Conservation (phyloP, 2,329 filamentous ascomycete species). For the Graphiopsis chlorocephala region DNA sequence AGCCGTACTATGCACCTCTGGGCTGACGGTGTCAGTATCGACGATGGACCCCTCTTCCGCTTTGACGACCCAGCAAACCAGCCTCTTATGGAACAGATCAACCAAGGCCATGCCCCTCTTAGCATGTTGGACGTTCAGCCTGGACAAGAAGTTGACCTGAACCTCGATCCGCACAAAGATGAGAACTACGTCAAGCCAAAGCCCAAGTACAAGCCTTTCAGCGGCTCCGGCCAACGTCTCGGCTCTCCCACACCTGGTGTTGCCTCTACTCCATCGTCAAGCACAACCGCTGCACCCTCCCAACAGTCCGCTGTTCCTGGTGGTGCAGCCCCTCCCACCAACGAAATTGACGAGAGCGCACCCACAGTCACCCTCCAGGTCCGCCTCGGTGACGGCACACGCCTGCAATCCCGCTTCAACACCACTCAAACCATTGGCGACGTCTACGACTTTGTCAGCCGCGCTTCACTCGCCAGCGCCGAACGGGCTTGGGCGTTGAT, state of each 20-base stretch:
- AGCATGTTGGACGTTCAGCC: slow-evolving; percentile 74
- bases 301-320: slow-evolving; percentile 32
- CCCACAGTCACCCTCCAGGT: slow-evolving; percentile 71
- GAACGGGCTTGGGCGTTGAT: slow-evolving; percentile 69
- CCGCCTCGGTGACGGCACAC: slow-evolving; percentile 73
- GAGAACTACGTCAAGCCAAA: slow-evolving; percentile 72
- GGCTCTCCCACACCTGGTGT: slow-evolving; percentile 73
- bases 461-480: slow-evolving; percentile 58
- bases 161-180: slow-evolving; percentile 69
- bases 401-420: slow-evolving; percentile 79
- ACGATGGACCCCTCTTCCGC: slow-evolving; percentile 72
- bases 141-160: slow-evolving; percentile 75
- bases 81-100: slow-evolving; percentile 70
- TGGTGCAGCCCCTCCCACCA: slow-evolving; percentile 38
- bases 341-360: slow-evolving; percentile 61
- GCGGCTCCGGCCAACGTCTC: slow-evolving; percentile 68
- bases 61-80: slow-evolving; percentile 77
- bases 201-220: slow-evolving; percentile 73
- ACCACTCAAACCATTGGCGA: slow-evolving; percentile 73
- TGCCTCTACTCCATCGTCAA: slow-evolving; percentile 14
- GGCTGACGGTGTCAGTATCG: slow-evolving; percentile 81
- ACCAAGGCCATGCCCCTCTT: slow-evolving; percentile 70
- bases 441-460: slow-evolving; percentile 70
- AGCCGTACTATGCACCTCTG: slow-evolving; percentile 74
- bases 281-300: slow-evolving; percentile 30